Evolutionary conservation across 176 grass and related monocot genomes (phyloP), one percentile per base, ranked within the genome.

Genomic region (Aegilops umbellulata): DNA sequence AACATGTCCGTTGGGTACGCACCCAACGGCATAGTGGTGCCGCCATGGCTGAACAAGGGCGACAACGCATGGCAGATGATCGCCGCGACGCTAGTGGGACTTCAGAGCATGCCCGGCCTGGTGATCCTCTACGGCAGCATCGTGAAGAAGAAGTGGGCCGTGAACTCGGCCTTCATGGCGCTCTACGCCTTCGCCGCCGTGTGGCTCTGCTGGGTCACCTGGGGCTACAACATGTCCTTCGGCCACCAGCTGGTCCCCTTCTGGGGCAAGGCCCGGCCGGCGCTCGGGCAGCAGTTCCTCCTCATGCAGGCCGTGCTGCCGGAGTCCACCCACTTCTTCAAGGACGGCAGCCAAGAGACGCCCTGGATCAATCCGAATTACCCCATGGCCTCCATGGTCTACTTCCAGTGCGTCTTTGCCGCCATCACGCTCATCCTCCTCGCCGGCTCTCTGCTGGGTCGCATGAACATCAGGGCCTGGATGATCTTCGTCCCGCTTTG

Each of bases 11-110:
- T 0, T 8, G 93, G 46, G 61, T 95, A 98, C 88, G 0, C 5
- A 60, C 85, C 81, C 11, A 0, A 9, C 5, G 15, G 2, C 0
- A 49, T 49, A 25, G 89, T 31, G 16, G 44, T 82, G 38, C 6
- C 85, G 3, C 7, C 25, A 9, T 97, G 95, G 95, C 88, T 97
- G 27, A 95, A 97, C 91, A 97, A 97, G 76, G 95, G 95, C 20
- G 95, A 97, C 87, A 97, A 97, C 60, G 93, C 95, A 10, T 97
- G 95, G 95, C 95, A 97, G 91, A 94, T 98, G 93, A 44, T 98
- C 41, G 83, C 93, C 1, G 95, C 93, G 22, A 98, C 95, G 74
- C 93, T 98, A 22, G 95, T 98, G 35, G 95, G 95, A 0, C 17
- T 98, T 24, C 95, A 98, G 85, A 92, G 89, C 81, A 83, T 98